phyloP scores from a whole-genome alignment of 768 basidiomycete genomes.

The Pleurotus salmoneostramineus region DNA sequence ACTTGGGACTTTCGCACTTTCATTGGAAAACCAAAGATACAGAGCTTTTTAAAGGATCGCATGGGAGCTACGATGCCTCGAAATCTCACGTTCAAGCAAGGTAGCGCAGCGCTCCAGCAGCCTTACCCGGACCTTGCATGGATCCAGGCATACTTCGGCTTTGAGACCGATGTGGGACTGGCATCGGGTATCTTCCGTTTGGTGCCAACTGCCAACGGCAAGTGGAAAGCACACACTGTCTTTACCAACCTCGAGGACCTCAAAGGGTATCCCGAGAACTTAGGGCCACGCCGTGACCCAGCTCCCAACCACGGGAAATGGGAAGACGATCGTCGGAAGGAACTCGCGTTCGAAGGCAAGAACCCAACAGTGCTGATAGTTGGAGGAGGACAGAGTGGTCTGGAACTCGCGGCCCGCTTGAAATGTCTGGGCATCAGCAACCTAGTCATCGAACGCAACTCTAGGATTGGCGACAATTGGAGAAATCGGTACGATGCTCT shows the following conservation, averaged over 20 bases:
- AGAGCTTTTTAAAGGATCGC: conserved; percentile 42
- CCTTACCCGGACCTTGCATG: conserved; percentile 39
- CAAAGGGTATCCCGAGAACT: conserved; percentile 36
- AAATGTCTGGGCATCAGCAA: conserved; percentile 10
- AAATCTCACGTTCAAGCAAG: conserved; percentile 26
- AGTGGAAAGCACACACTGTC: conserved; percentile 53
- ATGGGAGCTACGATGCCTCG: conserved; percentile 24
- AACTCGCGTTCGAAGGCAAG: conserved; percentile 38
- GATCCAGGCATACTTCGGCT: conserved; percentile 45
- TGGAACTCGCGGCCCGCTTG: neutral
- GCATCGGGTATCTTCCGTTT: conserved; percentile 46
- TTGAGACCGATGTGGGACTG: conserved; percentile 39
- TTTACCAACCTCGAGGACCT: conserved; percentile 50
- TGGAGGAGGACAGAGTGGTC: conserved; percentile 20
- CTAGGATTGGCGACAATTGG: conserved; percentile 62
- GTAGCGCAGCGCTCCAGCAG: conserved; percentile 20
- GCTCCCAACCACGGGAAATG: conserved; percentile 38
- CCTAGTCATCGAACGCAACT: conserved; percentile 61
- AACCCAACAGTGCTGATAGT: conserved; percentile 54
- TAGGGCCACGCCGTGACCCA: conserved; percentile 20
- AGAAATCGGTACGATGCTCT: conserved; percentile 62
- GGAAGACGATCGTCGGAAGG: conserved; percentile 35
- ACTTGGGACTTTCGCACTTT: conserved; percentile 66
- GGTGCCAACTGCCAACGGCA: conserved; percentile 35
- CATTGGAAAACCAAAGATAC: conserved; percentile 35